These are phyloP conservation scores for Cercospora citrullina DNA, from an alignment of 2,329 filamentous ascomycete species.

Conservation along the genomic window DNA sequence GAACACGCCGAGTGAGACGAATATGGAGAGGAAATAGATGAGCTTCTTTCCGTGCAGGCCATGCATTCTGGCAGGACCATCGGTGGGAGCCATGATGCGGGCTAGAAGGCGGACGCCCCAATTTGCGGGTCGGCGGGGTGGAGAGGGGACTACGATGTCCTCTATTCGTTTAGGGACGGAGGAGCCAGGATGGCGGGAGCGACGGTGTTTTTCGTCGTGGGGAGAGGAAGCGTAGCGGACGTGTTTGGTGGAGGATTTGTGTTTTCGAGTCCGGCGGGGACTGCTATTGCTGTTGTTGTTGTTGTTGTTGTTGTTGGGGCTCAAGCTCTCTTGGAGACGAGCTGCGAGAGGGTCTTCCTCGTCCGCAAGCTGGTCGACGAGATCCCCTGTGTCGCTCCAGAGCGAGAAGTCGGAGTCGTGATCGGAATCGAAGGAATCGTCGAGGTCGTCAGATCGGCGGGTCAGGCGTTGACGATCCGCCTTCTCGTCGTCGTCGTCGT, in stretches of 20 bases:
- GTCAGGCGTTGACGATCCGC: slow-evolving; percentile 48
- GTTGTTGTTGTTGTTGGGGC: slow-evolving; percentile 63
- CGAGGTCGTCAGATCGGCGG: slow-evolving; percentile 36
- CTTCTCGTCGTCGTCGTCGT: slow-evolving; percentile 11
- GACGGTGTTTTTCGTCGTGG: slow-evolving; percentile 41
- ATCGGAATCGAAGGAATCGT: slow-evolving; percentile 24
- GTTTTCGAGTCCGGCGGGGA: slow-evolving; percentile 17
- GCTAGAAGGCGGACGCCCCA: slow-evolving; percentile 71
- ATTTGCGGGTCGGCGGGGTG: slow-evolving; percentile 62
- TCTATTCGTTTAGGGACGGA: slow-evolving; percentile 60
- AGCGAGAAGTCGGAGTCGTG: slow-evolving; percentile 67
- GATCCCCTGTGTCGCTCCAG: slow-evolving; percentile 93
- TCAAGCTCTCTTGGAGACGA: slow-evolving; percentile 65
- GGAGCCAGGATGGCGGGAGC: slow-evolving; percentile 19
- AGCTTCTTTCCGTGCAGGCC: slow-evolving; percentile 95
- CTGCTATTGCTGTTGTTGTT: slow-evolving; percentile 44
- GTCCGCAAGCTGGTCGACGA: slow-evolving; percentile 85
- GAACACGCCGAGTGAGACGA: slow-evolving; percentile 68
- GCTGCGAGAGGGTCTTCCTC: slow-evolving; percentile 77
- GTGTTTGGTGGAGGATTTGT: slow-evolving; percentile 51
- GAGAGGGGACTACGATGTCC: slow-evolving; percentile 77
- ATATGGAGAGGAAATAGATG: slow-evolving; percentile 63
- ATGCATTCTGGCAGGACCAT: slow-evolving; percentile 70
- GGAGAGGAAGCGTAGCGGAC: slow-evolving; percentile 63
- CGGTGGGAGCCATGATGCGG: slow-evolving; percentile 79